Evolutionary conservation across 106 monocot species (phyloP), one percentile per base, ranked within the genome.

Genomic region (Agapanthus africanus): DNA sequence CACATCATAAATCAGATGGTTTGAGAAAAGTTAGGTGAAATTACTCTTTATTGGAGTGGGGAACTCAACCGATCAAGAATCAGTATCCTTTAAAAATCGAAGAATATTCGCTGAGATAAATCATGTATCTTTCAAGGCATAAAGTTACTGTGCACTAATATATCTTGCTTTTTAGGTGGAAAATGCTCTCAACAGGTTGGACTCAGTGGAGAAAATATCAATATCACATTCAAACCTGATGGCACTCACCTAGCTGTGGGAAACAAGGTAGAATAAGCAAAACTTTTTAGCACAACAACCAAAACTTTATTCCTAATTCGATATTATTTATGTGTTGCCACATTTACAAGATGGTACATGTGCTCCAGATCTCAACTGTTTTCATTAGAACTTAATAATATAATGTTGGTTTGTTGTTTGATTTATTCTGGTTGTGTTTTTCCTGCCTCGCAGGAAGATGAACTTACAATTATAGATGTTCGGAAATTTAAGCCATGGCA

Each of bases 181-280:
- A 97, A 97, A 79, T 92, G 89, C 80, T 80, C 94, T 28, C 97
- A 97, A 73, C 84, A 82, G 47, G 92, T 75, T 41, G 97, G 92
- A 78, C 97, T 97, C 72, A 97, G 92, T 71, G 92, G 97, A 70
- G 97, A 97, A 81, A 97, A 97, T 63, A 97, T 97, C 72, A 97
- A 97, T 69, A 92, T 97, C 60, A 84, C 92, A 62, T 97, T 89
- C 82, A 92, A 92, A 66, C 92, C 87, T 62, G 97, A 92, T 76
- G 92, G 89, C 4, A 97, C 82, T 16, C 80, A 97, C 65, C 63
- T 97, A 52, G 97, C 92, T 54, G 97, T 97, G 70, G 97, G 97
- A 54, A 97, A 97, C 79, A 97, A 90, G 97, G 97, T 97, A 80
- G 31, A 27, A 59, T 18, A 33, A 46, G 10, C 4, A 26, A 4